These are phyloP conservation scores for Neofusicoccum umdonicola DNA, from an alignment of 2,329 filamentous ascomycete genomes.

Conservation along the genomic window DNA sequence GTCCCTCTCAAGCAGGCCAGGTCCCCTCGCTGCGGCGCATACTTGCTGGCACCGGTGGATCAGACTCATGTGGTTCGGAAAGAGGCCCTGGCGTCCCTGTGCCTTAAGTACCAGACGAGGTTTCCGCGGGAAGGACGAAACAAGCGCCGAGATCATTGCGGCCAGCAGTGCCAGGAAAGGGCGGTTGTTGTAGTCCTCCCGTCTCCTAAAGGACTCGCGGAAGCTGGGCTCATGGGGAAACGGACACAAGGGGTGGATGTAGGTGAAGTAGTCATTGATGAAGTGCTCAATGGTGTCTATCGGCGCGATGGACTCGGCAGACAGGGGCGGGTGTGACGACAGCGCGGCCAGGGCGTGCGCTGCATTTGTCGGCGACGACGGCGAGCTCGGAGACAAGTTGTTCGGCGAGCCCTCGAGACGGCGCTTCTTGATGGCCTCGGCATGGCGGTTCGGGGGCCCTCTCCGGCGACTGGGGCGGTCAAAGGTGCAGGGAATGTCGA, in stretches of 20 bases:
- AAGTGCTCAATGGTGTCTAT: slow-evolving; percentile 66
- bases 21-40: slow-evolving; percentile 64
- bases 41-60: slow-evolving; percentile 70
- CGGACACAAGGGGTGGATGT: slow-evolving; percentile 72
- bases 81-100: slow-evolving; percentile 62
- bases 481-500: slow-evolving; percentile 68
- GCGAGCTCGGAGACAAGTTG: slow-evolving; percentile 42
- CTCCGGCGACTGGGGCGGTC: slow-evolving; percentile 61
- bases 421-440: slow-evolving; percentile 64
- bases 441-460: slow-evolving; percentile 65
- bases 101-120: slow-evolving; percentile 67
- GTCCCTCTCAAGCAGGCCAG: slow-evolving; percentile 54
- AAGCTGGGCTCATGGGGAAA: slow-evolving; percentile 80
- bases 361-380: slow-evolving; percentile 53
- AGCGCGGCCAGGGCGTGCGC: slow-evolving; percentile 53
- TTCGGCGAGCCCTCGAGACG: slow-evolving; percentile 48
- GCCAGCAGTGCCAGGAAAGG: slow-evolving; percentile 69
- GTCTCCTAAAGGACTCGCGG: slow-evolving; percentile 63
- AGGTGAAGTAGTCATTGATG: slow-evolving; percentile 80
- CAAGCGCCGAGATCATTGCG: slow-evolving; percentile 72
- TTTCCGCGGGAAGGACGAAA: slow-evolving; percentile 72
- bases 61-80: slow-evolving; percentile 67
- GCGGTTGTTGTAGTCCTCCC: slow-evolving; percentile 65
- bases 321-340: slow-evolving; percentile 47
- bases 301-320: slow-evolving; percentile 69